These are phyloP conservation scores for Conticribra weissflogii DNA, from an alignment of 108 stramenopile species.

Conservation along the genomic window DNA sequence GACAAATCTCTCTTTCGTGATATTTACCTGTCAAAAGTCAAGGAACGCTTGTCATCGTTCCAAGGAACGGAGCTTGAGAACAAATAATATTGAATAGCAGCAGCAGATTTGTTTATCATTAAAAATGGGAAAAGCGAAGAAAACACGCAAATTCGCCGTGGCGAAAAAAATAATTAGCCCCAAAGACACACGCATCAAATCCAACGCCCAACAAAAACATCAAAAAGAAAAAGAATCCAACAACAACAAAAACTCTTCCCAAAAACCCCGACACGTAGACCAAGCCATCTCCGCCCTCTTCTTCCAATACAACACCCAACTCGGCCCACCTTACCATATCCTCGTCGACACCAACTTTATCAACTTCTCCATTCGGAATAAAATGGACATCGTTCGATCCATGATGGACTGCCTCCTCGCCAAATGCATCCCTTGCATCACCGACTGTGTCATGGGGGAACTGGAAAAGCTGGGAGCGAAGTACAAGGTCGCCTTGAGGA, in stretches of 20 bases:
- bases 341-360: slow-evolving; percentile 99
- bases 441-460: slow-evolving; percentile 99
- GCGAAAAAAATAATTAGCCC: slow-evolving; percentile 91
- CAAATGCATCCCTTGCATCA: slow-evolving; percentile 97
- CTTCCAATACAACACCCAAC: slow-evolving; percentile 96
- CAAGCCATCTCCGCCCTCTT: slow-evolving; percentile 92
- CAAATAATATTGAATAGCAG: not conserved
- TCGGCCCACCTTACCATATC: slow-evolving; percentile 98
- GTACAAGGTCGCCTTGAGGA: slow-evolving; percentile 94
- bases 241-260: slow-evolving; percentile 42
- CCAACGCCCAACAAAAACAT: slow-evolving; percentile 54
- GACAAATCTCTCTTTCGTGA: too few species aligned
- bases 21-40: too few species aligned
- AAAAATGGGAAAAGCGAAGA: slow-evolving; percentile 93
- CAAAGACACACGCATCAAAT: slow-evolving; percentile 88
- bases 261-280: slow-evolving; percentile 82
- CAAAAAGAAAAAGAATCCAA: slow-evolving; percentile 55
- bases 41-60: too few species aligned
- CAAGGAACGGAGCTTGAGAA: not conserved
- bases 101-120: not conserved
- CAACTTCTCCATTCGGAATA: slow-evolving; percentile 98
- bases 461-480: slow-evolving; percentile 97
- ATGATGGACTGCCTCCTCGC: slow-evolving; percentile 99
- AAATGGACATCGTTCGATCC: slow-evolving; percentile 96
- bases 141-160: slow-evolving; percentile 93